phyloP scores from a whole-genome alignment of 345 rosid genomes.

The Populus alba region DNA sequence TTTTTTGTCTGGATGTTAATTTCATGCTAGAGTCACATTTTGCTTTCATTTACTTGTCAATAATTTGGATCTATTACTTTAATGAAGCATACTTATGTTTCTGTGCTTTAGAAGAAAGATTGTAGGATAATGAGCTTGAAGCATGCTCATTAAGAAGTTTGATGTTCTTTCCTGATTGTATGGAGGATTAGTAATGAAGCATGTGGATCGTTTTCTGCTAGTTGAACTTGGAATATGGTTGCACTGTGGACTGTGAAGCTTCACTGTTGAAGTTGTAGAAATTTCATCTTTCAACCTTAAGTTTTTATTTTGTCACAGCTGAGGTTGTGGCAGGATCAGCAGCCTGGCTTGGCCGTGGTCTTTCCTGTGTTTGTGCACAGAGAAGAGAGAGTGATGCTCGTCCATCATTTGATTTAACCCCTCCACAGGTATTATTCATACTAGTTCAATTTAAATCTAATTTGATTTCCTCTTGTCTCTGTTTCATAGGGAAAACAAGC shows the following conservation, averaged over 20 bases:
- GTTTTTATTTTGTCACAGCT: constrained; percentile 61
- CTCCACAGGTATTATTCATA: constrained; percentile 60
- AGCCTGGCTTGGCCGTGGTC: constrained; percentile 97
- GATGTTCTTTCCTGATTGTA: not conserved
- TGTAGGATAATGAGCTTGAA: not conserved
- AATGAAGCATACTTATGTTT: not conserved
- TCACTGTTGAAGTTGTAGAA: constrained; percentile 1
- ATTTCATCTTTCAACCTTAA: constrained; percentile 21
- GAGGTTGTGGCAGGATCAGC: constrained; percentile 99
- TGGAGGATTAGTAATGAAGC: not conserved
- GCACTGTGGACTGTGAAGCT: not conserved
- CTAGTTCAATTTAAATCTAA: not conserved
- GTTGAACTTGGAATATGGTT: not conserved
- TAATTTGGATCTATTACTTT: not conserved
- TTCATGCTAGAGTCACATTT: not conserved
- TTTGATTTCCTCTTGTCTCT: not conserved
- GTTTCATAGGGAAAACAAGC: not conserved
- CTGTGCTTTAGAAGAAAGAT: not conserved
- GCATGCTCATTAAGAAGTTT: not conserved
- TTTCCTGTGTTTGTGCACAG: constrained; percentile 98
- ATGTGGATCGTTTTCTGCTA: not conserved
- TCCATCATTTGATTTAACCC: constrained; percentile 94
- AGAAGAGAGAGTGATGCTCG: constrained; percentile 78
- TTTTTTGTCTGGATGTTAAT: not conserved
- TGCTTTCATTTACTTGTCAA: not conserved